phyloP scores from a whole-genome alignment of 2,329 filamentous ascomycete genomes.

The Ampelomyces quisqualis region DNA sequence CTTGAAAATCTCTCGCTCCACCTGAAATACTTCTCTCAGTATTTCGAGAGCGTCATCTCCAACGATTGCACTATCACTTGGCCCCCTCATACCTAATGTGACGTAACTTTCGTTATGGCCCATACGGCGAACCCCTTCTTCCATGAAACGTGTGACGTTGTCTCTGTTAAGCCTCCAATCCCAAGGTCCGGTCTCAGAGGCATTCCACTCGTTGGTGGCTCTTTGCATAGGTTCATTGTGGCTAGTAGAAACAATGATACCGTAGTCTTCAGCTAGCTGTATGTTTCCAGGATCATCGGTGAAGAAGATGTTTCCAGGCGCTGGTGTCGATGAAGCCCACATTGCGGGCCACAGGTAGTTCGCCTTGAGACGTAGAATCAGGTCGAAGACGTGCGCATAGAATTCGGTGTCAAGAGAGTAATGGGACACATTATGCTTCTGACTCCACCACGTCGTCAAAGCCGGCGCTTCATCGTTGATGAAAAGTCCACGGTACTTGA shows the following conservation, averaged over 20 bases:
- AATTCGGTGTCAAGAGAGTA: conserved; percentile 10
- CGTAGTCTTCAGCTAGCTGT: conserved; percentile 21
- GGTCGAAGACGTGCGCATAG: conserved; percentile 14
- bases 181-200: conserved; percentile 7
- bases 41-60: conserved; percentile 10
- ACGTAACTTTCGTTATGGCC: conserved; percentile 10
- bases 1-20: conserved; percentile 11
- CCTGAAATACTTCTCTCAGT: conserved; percentile 15
- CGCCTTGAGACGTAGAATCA: conserved; percentile 12
- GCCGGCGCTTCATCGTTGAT: conserved; percentile 67
- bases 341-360: conserved; percentile 28
- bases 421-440: conserved; percentile 2
- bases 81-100: conserved; percentile 15
- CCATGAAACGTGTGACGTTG: conserved; percentile 11
- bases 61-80: conserved; percentile 8
- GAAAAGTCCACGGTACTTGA: conserved; percentile 67
- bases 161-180: conserved; percentile 13
- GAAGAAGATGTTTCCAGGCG: conserved; percentile 22
- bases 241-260: conserved; percentile 21
- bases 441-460: conserved; percentile 63
- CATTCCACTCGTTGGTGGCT: conserved; percentile 21
- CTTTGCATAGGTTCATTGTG: conserved; percentile 23
- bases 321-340: conserved; percentile 18
- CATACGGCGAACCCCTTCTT: conserved; percentile 8
- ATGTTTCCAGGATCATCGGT: conserved; percentile 21